These are phyloP conservation scores for Eucalyptus pauciflora DNA, from an alignment of 345 rosid species.

Conservation along the genomic window DNA sequence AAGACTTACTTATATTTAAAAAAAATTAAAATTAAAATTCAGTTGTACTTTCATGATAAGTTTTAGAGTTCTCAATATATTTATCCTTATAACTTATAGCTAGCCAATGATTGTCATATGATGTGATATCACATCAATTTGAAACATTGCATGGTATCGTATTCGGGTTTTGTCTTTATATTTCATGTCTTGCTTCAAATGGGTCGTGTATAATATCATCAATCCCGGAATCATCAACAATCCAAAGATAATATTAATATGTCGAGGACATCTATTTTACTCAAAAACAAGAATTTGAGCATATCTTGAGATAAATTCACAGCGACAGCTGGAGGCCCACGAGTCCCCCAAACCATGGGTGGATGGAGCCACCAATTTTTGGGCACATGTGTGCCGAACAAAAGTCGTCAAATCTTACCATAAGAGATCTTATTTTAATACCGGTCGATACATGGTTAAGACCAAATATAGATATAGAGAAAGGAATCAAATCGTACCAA, in stretches of 20 bases:
- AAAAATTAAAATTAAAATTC: too few relatives aligned
- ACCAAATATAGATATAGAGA: not conserved
- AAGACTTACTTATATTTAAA: too few relatives aligned
- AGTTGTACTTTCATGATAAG: fast-evolving
- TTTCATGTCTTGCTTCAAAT: not conserved
- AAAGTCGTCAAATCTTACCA: not conserved
- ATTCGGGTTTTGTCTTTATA: not conserved
- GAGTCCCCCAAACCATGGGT: not conserved
- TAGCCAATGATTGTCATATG: not conserved
- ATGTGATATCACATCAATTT: not conserved
- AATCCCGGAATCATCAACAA: not conserved
- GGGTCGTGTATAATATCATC: not conserved
- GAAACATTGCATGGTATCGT: not conserved
- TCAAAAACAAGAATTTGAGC: not conserved
- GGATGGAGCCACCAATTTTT: not conserved
- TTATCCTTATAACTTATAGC: not conserved
- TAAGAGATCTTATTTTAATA: not conserved
- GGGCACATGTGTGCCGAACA: not conserved
- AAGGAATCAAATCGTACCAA: not conserved
- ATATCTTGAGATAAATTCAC: not conserved
- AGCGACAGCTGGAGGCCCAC: not conserved
- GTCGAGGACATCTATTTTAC: not conserved
- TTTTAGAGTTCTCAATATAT: too few relatives aligned
- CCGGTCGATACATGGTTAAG: not conserved
- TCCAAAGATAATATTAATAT: not conserved